Percentiles rank a stretch among this genome's conserved stretches.
These are phyloP conservation scores for Aspergillus fumigatus DNA, from an alignment of 2,329 filamentous ascomycete species.

Conservation along the genomic window DNA sequence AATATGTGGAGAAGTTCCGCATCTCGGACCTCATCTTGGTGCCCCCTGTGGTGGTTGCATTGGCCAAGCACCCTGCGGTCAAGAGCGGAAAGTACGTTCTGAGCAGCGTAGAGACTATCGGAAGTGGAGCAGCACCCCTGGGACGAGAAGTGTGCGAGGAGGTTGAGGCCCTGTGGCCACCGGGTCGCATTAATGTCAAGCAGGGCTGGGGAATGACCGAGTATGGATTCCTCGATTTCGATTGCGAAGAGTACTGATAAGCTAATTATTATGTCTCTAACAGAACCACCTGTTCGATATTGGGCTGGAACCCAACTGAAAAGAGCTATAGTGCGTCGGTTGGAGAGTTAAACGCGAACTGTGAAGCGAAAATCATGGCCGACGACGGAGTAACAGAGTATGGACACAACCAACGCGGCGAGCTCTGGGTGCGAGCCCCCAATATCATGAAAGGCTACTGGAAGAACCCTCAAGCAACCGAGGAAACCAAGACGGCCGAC, in stretches of 20 bases:
- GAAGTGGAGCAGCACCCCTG: constrained; percentile 67
- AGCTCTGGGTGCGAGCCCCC: constrained; percentile 69
- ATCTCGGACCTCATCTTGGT: constrained; percentile 66
- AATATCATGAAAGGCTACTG: constrained; percentile 75
- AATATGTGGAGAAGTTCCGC: constrained; percentile 61
- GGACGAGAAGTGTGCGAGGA: constrained; percentile 50
- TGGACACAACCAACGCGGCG: constrained; percentile 55
- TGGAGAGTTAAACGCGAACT: constrained; percentile 63
- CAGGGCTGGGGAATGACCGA: constrained; percentile 92
- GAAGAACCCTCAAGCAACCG: constrained; percentile 64
- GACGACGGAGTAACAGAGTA: constrained; percentile 45
- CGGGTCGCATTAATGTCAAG: constrained; percentile 48
- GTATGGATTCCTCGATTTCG: constrained; percentile 31
- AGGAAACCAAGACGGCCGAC: constrained; percentile 56
- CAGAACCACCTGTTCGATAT: constrained; percentile 62
- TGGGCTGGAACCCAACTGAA: constrained; percentile 58
- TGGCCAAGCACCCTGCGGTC: constrained; percentile 66
- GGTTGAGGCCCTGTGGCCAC: constrained; percentile 54
- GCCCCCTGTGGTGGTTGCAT: constrained; percentile 68
- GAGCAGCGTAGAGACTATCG: constrained; percentile 57
- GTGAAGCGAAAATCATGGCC: constrained; percentile 62
- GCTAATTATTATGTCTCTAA: constrained; percentile 5
- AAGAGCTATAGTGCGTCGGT: constrained; percentile 49
- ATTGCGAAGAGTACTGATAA: constrained; percentile 1
- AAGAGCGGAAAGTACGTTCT: constrained; percentile 59